These are phyloP conservation scores for Cucurbita maxima DNA, from an alignment of 306 rosid genomes.

Conservation along the genomic window DNA sequence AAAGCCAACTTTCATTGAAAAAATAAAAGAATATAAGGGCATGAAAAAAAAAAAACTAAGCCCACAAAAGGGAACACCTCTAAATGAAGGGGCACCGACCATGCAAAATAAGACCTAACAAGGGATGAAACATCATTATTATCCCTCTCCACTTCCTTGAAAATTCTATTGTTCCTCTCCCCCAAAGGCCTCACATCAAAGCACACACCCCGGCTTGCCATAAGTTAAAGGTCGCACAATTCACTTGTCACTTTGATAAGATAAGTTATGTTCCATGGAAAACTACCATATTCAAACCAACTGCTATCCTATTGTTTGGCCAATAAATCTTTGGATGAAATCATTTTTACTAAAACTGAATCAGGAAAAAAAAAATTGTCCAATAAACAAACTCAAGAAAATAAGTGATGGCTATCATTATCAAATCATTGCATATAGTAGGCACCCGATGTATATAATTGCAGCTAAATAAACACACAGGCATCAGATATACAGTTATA, in stretches of 20 bases:
- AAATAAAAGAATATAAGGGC: not conserved
- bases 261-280: not conserved
- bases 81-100: not conserved
- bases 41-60: too few relatives aligned
- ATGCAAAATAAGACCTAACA: not conserved
- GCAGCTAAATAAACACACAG: not conserved
- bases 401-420: not conserved
- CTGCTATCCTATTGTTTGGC: not conserved
- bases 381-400: not conserved
- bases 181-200: too few relatives aligned
- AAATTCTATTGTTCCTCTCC: too few relatives aligned
- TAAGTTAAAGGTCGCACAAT: not conserved
- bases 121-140: too few relatives aligned
- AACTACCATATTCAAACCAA: not conserved
- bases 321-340: not conserved
- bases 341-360: not conserved
- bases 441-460: not conserved
- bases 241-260: not conserved
- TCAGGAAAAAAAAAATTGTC: not conserved
- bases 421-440: not conserved
- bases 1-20: not conserved
- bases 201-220: too few relatives aligned
- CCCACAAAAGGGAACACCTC: not conserved
- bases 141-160: too few relatives aligned
- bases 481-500: not conserved